Evolutionary conservation across 1,284 basidiomycete genomes (phyloP).

Genomic region (Cutaneotrichosporon mucoides): DNA sequence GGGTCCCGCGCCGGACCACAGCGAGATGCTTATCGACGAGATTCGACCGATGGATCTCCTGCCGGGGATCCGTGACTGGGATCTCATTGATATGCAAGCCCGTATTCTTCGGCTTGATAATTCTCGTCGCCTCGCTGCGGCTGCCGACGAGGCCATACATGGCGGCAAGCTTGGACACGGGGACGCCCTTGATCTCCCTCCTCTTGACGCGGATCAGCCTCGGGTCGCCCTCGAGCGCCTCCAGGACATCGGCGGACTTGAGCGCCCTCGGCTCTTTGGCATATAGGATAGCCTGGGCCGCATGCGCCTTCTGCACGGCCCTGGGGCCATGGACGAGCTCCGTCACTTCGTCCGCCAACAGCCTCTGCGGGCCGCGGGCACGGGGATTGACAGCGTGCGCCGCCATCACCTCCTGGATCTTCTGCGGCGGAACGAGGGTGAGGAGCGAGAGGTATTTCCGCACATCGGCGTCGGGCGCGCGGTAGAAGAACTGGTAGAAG

Average conservation of each 20-base stretch:
- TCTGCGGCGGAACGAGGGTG: conserved; percentile 65
- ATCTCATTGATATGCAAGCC: conserved; percentile 58
- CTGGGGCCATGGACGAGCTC: conserved; percentile 76
- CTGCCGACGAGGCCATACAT: conserved; percentile 53
- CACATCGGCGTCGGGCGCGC: conserved; percentile 76
- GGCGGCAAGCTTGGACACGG: conserved; percentile 59
- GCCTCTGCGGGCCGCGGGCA: conserved; percentile 65
- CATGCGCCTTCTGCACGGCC: conserved; percentile 56
- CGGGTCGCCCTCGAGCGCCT: conserved; percentile 59
- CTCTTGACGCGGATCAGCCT: conserved; percentile 54
- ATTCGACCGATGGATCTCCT: conserved; percentile 51
- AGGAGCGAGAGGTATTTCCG: conserved; percentile 75
- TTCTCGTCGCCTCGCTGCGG: conserved; percentile 53
- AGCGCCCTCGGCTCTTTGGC: conserved; percentile 50
- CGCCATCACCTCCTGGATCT: conserved; percentile 60
- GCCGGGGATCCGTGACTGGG: conserved; percentile 44
- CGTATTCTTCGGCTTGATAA: conserved; percentile 51
- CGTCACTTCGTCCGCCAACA: conserved; percentile 81
- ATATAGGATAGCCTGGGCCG: conserved; percentile 62
- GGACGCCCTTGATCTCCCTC: conserved; percentile 53
- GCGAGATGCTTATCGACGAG: conserved; percentile 63
- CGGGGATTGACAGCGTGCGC: conserved; percentile 61
- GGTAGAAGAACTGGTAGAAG: conserved; percentile 92
- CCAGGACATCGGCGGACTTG: conserved; percentile 52
- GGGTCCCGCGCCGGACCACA: conserved; percentile 70